Evolutionary conservation across 2,329 filamentous ascomycete genomes (phyloP), one percentile per base, ranked within the genome.

Genomic region (Grosmannia clavigera): DNA sequence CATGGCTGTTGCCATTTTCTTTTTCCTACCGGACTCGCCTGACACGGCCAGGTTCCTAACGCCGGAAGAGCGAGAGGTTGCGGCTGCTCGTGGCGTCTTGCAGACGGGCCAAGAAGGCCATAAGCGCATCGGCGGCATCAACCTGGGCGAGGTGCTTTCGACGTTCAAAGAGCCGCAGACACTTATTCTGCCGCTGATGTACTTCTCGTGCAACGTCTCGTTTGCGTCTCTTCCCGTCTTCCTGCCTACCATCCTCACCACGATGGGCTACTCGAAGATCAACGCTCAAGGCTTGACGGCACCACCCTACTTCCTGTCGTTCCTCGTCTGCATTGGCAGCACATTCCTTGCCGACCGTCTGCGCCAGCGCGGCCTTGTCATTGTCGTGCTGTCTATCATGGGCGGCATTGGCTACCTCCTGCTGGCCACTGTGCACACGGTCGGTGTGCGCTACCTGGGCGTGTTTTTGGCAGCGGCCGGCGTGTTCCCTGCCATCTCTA

Each of bases 281-380:
- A 75, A 83, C 61, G 84, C 87, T 0, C 87, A 91, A 70, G 87
- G 86, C 1, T 77, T 91, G 14, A 85, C 85, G 0, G 85, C 86
- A 0, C 86, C 86, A 1, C 85, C 86, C 0, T 89, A 86, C 69
- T 82, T 90, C 65, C 70, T 87, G 19, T 79, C 85, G 1, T 88
- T 86, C 68, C 65, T 87, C 14, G 71, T 83, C 27, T 86, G 83
- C 53, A 78, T 90, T 61, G 66, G 67, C 11, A 81, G 81, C 1
- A 83, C 84, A 5, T 86, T 77, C 68, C 68, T 88, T 43, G 84
- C 85, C n/a, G 86, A 90, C 72, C 77, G 76, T 16, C 76, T 79
- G 1, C 79, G 81, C 63, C 85, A 87, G 68, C 83, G 86, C 51
- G 85, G 84, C 1, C 67, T 82, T 53, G 78, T 82, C 65, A 80